Base-by-base conservation (phyloP, 331 rosid genomes). In the Quercus phellos region DNA sequence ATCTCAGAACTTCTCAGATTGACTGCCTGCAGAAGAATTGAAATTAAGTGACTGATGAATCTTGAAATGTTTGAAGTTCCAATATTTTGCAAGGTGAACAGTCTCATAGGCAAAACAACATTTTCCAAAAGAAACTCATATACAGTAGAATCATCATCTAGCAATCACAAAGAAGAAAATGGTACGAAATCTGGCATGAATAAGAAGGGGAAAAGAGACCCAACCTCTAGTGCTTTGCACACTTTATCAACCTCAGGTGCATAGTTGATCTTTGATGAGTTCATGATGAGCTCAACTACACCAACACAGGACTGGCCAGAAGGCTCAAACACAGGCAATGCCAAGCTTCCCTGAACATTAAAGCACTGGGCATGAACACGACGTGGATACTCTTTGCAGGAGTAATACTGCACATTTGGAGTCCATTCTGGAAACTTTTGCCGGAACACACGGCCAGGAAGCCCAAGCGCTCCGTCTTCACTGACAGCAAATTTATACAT, bases 181-280 rank as follows among this genome's bases (percentile, higher is more conserved):
- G 27, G 72, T 43, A 26, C 29, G 69, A 55, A 30, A 56, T 22
- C 78, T n/a, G 12, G 26, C 26, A 69, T 73, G 55, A 26, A 59
- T 27, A 68, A 74, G 38, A 80, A 79, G 24, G 64, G 74, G 34
- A 76, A 77, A 50, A 68, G 74, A 71, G 83, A 76, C 70, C 88
- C 63, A 84, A 93, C 99, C 98, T 95, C 88, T 58, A 95, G 98
- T 42, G 99, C 98, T 90, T 90, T 95, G 87, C 99, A 95, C 81
- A 95, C 82, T 90, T 90, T 91, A 68, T 93, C 94, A 78, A 91
- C 97, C 80, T 90, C 99, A 2, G 94, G 96, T 66, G 96, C 99
- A 82, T 93, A 95, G 78, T 91, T 91, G 83, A 95, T 89, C 89
- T 87, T 93, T 16, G 51, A 89, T 9, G 98, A 87, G 68, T 91